Conservation (phyloP, 306 rosid species). For the Sechiopsis laciniata region DNA sequence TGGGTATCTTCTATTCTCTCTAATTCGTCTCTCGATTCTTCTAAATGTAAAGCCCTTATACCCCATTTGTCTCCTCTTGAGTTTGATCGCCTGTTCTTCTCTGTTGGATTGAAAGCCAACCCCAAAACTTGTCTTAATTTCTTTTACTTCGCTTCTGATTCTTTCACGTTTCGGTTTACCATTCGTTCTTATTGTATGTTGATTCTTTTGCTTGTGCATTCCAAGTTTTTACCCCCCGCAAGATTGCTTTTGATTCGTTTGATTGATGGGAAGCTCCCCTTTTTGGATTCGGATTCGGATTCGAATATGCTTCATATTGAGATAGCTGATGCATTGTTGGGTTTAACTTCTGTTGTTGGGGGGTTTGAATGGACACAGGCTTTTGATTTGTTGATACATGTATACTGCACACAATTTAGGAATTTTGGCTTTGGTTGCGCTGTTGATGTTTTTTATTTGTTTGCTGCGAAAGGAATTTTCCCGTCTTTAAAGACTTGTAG, state of each 20-base stretch:
- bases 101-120: constrained; percentile 36
- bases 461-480: constrained; percentile 33
- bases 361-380: constrained; percentile 31
- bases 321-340: constrained; percentile 40
- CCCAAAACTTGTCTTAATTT: constrained; percentile 49
- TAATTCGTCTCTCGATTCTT: constrained; percentile 41
- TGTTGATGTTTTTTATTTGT: constrained; percentile 35
- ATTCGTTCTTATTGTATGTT: constrained; percentile 54
- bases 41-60: constrained; percentile 42
- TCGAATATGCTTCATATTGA: constrained; percentile 27
- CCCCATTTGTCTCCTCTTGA: constrained; percentile 50
- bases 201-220: constrained; percentile 46
- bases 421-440: constrained; percentile 36
- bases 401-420: constrained; percentile 47
- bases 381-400: constrained; percentile 54
- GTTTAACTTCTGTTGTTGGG: constrained; percentile 20
- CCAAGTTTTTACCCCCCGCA: constrained; percentile 39
- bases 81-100: constrained; percentile 45
- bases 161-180: constrained; percentile 46
- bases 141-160: constrained; percentile 43
- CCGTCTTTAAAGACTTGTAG: constrained; percentile 50
- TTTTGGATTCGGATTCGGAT: constrained; percentile 29
- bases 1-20: constrained; percentile 49
- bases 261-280: constrained; percentile 39
- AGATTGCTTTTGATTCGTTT: constrained; percentile 46